Evolutionary conservation across 1,284 basidiomycete genomes (phyloP).

Genomic region (Melampsora larici-populina): DNA sequence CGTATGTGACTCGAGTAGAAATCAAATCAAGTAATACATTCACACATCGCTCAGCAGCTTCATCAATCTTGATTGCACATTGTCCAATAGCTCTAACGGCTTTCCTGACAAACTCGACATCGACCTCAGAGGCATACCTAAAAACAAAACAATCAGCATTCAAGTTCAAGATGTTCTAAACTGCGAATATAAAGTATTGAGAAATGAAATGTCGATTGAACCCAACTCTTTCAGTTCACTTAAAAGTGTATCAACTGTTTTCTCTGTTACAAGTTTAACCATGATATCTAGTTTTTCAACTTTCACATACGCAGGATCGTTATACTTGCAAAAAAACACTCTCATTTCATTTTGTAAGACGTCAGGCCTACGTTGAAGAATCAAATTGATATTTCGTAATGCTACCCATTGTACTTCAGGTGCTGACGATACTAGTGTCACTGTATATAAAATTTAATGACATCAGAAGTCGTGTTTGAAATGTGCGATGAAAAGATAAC

Average conservation of each 20-base stretch:
- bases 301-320: constrained; percentile 98
- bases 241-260: constrained; percentile 85
- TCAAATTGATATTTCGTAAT: constrained; percentile 89
- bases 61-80: constrained; percentile 94
- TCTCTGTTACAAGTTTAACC: constrained; percentile 87
- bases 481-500: neutral
- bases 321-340: constrained; percentile 99
- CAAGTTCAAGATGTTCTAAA: neutral
- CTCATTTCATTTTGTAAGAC: constrained; percentile 96
- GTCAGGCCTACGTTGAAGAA: constrained; percentile 87
- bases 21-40: constrained; percentile 79
- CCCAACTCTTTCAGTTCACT: constrained; percentile 88
- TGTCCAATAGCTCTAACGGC: constrained; percentile 94
- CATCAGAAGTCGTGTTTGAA: neutral
- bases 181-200: neutral
- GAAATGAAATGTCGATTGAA: neutral
- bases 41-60: constrained; percentile 85
- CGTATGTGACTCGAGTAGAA: constrained; percentile 90
- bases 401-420: constrained; percentile 99
- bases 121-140: constrained; percentile 96
- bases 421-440: constrained; percentile 87
- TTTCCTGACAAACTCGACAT: constrained; percentile 96
- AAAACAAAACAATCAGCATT: constrained; percentile 4
- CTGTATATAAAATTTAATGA: constrained; percentile 56
- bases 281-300: constrained; percentile 98